phyloP scores from a whole-genome alignment of 805 yeast genomes.

The Deakozyma indianensis region DNA sequence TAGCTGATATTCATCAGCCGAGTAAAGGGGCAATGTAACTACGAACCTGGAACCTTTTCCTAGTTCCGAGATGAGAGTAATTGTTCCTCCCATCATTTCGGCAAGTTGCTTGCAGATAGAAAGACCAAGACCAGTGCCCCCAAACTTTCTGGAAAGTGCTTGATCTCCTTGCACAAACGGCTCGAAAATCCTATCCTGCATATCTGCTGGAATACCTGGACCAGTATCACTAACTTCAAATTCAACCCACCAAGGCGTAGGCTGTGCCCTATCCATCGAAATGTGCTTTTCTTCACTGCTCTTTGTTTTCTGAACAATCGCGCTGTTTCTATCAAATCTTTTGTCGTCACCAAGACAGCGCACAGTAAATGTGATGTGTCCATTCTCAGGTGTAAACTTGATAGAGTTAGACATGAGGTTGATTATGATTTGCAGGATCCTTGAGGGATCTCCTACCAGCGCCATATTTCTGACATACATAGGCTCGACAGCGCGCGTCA shows the following conservation, averaged over 20 bases:
- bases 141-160: constrained; percentile 76
- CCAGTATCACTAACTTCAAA: constrained; percentile 82
- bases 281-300: constrained; percentile 27
- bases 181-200: constrained; percentile 79
- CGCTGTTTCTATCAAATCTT: constrained; percentile 28
- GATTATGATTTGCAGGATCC: constrained; percentile 86
- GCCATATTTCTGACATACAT: constrained; percentile 27
- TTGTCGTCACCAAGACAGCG: constrained; percentile 1
- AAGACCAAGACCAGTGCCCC: constrained; percentile 93
- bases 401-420: constrained; percentile 81
- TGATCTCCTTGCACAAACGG: constrained; percentile 98
- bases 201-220: constrained; percentile 76
- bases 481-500: constrained; percentile 28
- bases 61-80: constrained; percentile 54
- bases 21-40: constrained; percentile 38
- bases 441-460: constrained; percentile 73
- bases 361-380: constrained; percentile 47
- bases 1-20: constrained; percentile 5
- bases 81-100: constrained; percentile 76
- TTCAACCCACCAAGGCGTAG: not conserved
- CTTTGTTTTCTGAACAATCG: constrained; percentile 45
- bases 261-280: constrained; percentile 23
- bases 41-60: constrained; percentile 80
- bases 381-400: constrained; percentile 86
- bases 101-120: constrained; percentile 85